Evolutionary conservation across 805 yeast genomes (phyloP).

Genomic region (Saccharomycopsis fodiens): DNA sequence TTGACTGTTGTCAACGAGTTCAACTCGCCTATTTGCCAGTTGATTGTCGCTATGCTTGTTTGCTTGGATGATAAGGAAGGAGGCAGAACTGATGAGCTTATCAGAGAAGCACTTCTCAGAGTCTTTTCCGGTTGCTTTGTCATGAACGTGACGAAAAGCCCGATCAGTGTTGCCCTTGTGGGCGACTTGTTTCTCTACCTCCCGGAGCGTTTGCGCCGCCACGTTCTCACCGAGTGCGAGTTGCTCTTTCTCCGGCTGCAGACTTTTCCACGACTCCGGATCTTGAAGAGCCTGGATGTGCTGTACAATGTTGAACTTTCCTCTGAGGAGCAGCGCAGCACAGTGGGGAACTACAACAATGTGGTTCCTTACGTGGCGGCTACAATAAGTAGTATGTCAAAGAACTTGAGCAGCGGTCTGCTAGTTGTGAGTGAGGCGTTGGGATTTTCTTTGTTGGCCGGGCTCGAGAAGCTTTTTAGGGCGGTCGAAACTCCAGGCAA

Average conservation of each 20-base stretch:
- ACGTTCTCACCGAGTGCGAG: conserved; percentile 33
- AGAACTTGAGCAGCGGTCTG: conserved; percentile 2
- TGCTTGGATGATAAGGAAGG: conserved; percentile 9
- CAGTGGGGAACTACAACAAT: conserved; percentile 12
- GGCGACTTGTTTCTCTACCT: conserved; percentile 35
- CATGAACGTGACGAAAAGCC: conserved; percentile 6
- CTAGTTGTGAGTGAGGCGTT: conserved; percentile 27
- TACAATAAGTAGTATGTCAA: conserved; percentile 9
- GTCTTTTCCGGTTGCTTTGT: conserved; percentile 19
- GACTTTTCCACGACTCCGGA: conserved; percentile 29
- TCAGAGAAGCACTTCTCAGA: conserved; percentile 5
- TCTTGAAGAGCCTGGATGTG: conserved; percentile 1
- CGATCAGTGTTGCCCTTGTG: conserved; percentile 20
- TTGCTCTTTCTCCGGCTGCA: conserved; percentile 35
- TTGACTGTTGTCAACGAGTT: conserved; percentile 30
- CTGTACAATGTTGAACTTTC: not conserved
- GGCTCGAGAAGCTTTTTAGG: conserved; percentile 32
- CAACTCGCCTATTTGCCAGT: conserved; percentile 36
- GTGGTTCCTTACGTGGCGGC: conserved; percentile 18
- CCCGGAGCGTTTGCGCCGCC: conserved; percentile 27
- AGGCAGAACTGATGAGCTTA: not conserved
- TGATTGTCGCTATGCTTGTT: conserved; percentile 30
- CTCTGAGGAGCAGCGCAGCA: not conserved
- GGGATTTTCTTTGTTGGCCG: conserved; percentile 33
- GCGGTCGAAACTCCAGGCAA: conserved; percentile 1